These are phyloP conservation scores for Citrus sinensis DNA, from an alignment of 345 rosid species.

Conservation along the genomic window DNA sequence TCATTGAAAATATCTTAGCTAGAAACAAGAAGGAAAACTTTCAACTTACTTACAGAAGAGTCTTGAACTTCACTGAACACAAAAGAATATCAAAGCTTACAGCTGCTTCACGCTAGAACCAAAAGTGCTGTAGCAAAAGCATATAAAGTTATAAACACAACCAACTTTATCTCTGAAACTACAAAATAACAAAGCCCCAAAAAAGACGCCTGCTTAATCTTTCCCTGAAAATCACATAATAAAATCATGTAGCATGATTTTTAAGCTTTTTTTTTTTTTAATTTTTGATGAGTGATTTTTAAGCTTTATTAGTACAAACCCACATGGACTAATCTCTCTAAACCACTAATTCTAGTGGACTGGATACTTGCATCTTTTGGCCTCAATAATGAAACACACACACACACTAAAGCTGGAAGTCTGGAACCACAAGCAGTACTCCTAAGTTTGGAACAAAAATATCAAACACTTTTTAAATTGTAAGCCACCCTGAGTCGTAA, in stretches of 20 bases:
- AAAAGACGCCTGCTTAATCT: slow-evolving; percentile 19
- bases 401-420: background rate
- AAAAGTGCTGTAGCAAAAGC: slow-evolving; percentile 14
- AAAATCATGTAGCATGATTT: slow-evolving; percentile 33
- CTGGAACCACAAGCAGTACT: background rate
- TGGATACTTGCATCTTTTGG: slow-evolving; percentile 14
- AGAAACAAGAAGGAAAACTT: background rate
- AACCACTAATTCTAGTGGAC: slow-evolving; percentile 5
- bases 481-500: slow-evolving; percentile 1
- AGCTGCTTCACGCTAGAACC: slow-evolving; percentile 11
- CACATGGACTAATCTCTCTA: slow-evolving; percentile 16
- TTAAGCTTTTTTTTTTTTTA: background rate
- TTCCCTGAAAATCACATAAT: slow-evolving; percentile 33
- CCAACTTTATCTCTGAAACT: slow-evolving; percentile 31
- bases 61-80: slow-evolving; percentile 30
- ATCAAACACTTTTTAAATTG: background rate
- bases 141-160: background rate
- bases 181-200: slow-evolving; percentile 4
- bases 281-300: too few species aligned
- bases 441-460: background rate
- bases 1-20: background rate
- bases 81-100: slow-evolving; percentile 7
- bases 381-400: background rate
- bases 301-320: slow-evolving; percentile 2
- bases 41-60: slow-evolving; percentile 5